These are phyloP conservation scores for Candida sanyaensis DNA, from an alignment of 1,139 yeast species.

Conservation along the genomic window DNA sequence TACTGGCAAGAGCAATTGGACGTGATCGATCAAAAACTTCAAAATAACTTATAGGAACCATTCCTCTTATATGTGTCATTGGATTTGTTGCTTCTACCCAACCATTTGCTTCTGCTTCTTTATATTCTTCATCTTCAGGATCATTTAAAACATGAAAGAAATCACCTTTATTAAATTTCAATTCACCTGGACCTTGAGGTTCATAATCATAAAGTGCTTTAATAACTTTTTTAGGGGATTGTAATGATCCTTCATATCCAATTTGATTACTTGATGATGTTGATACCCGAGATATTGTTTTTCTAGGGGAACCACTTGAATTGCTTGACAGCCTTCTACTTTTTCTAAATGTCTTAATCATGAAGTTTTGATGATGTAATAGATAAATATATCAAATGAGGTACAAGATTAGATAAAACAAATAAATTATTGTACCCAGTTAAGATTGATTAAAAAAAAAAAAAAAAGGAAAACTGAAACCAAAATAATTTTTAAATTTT, in stretches of 20 bases:
- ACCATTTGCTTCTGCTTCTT: slow-evolving; percentile 44
- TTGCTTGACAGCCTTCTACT: slow-evolving; percentile 43
- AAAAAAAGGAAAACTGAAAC: too few species aligned
- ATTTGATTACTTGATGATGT: slow-evolving; percentile 16
- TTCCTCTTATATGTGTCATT: slow-evolving; percentile 70
- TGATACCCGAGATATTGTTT: slow-evolving; percentile 35
- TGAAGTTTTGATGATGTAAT: slow-evolving; percentile 11
- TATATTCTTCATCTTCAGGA: slow-evolving; percentile 37
- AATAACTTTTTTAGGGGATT: slow-evolving; percentile 77
- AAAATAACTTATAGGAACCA: slow-evolving; percentile 85
- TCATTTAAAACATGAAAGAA: slow-evolving; percentile 81
- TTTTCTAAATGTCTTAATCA: slow-evolving; percentile 49
- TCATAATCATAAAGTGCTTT: slow-evolving; percentile 77
- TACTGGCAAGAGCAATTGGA: slow-evolving; percentile 21
- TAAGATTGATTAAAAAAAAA: too few species aligned
- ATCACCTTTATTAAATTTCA: slow-evolving; percentile 78
- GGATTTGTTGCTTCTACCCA: slow-evolving; percentile 95
- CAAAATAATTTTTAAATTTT: too few species aligned
- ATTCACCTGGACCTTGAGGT: slow-evolving; percentile 83
- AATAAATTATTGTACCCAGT: too few species aligned
- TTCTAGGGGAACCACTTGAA: slow-evolving; percentile 36
- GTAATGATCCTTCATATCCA: slow-evolving; percentile 23
- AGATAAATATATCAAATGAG: neutral
- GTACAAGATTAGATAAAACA: too few species aligned
- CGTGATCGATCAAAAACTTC: slow-evolving; percentile 71